phyloP scores from a whole-genome alignment of 2,329 filamentous ascomycete species.

The Xylaria multiplex region DNA sequence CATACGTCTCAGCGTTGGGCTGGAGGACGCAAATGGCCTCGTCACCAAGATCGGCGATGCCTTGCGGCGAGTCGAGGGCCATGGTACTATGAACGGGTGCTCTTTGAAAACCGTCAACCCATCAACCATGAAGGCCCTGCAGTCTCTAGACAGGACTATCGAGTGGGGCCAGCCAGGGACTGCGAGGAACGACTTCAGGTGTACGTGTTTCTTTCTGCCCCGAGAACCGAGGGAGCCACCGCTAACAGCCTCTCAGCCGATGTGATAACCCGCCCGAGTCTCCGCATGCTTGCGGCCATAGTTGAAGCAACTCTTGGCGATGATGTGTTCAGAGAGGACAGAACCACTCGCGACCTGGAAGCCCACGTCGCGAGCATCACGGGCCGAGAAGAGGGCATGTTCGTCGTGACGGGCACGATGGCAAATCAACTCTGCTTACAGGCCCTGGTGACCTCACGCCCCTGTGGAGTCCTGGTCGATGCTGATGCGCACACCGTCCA shows the following conservation, averaged over 20 bases:
- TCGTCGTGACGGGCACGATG: conserved; percentile 83
- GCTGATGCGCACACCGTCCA: conserved; percentile 73
- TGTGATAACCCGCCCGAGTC: conserved; percentile 73
- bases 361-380: conserved; percentile 71
- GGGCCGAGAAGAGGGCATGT: conserved; percentile 71
- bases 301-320: conserved; percentile 74
- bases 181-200: no score
- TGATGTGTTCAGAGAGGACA: conserved; percentile 78
- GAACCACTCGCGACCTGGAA: conserved; percentile 74
- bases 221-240: conserved; percentile 36
- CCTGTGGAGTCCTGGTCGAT: conserved; percentile 76
- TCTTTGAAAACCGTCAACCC: no score
- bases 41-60: no score
- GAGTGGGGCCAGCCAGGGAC: no score
- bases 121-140: no score
- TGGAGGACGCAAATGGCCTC: no score
- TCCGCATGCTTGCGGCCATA: conserved; percentile 77
- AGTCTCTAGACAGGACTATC: no score
- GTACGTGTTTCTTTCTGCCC: no score
- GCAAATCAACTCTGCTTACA: conserved; percentile 81
- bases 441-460: conserved; percentile 74
- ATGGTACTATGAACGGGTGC: no score
- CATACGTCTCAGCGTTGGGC: no score
- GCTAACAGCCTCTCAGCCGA: conserved; percentile 52
- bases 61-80: no score